A percentile compares a stretch with the other conserved stretches of the same genome.
phyloP scores from a whole-genome alignment of 2,329 filamentous ascomycete genomes.

The Dactylellina parvicollis region DNA sequence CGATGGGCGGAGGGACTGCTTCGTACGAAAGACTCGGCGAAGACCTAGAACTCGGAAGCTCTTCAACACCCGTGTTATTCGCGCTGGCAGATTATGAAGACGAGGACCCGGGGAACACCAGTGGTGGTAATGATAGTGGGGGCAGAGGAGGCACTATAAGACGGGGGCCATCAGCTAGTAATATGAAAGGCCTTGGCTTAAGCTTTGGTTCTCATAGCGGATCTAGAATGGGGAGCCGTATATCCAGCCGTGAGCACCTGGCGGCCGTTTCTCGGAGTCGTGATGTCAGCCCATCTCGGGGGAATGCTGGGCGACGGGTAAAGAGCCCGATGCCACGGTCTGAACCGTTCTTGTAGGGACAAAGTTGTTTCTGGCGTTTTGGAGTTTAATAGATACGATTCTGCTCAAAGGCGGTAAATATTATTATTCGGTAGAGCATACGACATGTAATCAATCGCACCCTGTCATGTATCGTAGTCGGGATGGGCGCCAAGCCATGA shows the following conservation, averaged over 20 bases:
- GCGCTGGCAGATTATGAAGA: constrained; percentile 43
- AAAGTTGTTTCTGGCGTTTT: neutral
- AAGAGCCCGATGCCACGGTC: constrained; percentile 51
- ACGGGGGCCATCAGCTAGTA: constrained; percentile 19
- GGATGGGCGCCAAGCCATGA: no score
- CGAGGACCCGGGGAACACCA: constrained; percentile 7
- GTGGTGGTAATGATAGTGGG: constrained; percentile 13
- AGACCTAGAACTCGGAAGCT: constrained; percentile 27
- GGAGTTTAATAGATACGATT: constrained; percentile 1
- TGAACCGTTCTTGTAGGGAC: constrained; percentile 32
- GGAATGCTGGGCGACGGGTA: constrained; percentile 43
- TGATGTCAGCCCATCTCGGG: constrained; percentile 47
- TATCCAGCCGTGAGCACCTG: constrained; percentile 47
- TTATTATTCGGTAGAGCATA: no score
- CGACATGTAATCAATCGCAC: no score
- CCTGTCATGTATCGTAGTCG: no score
- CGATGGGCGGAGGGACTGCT: neutral
- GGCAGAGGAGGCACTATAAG: constrained; percentile 26
- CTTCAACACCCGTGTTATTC: constrained; percentile 20
- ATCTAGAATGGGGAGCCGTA: constrained; percentile 44
- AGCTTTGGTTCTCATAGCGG: constrained; percentile 27
- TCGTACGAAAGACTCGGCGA: constrained; percentile 45
- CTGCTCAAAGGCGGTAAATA: no score
- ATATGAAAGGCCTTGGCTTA: constrained; percentile 26
- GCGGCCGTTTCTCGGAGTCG: constrained; percentile 42